These are phyloP conservation scores for Sporothrix pseudoabietina DNA, from an alignment of 2,329 filamentous ascomycete genomes.

Conservation along the genomic window DNA sequence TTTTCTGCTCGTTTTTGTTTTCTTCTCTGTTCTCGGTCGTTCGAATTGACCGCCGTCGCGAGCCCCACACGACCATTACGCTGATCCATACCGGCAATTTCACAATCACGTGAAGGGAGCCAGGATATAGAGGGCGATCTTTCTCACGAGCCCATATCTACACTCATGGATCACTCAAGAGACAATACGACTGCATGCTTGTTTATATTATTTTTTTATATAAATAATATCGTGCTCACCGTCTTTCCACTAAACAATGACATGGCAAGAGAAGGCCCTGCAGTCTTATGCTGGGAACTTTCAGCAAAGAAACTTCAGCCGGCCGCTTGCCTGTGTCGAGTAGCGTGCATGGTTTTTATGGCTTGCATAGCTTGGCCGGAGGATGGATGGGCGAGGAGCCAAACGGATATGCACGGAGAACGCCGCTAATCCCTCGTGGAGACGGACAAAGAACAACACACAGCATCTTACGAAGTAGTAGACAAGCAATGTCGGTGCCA, in stretches of 20 bases:
- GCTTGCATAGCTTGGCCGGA: background rate
- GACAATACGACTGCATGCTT: background rate
- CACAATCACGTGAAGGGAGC: conserved; percentile 4
- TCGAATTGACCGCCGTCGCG: background rate
- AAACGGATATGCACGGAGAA: conserved; percentile 1
- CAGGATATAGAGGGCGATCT: background rate
- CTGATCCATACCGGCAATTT: conserved; percentile 21
- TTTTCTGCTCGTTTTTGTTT: conserved; percentile 3
- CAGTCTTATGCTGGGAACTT: background rate
- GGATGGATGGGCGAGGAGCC: background rate
- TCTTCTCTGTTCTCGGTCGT: background rate
- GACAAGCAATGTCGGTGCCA: background rate
- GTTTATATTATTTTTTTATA: background rate
- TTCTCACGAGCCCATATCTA: background rate
- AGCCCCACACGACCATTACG: conserved; percentile 18
- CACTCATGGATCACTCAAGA: background rate
- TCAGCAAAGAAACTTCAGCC: background rate
- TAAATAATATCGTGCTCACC: background rate
- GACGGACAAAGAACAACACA: background rate
- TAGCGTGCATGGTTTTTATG: background rate
- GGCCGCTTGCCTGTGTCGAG: background rate
- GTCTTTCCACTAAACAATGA: conserved; percentile 9
- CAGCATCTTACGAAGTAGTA: too few relatives aligned
- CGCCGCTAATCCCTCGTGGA: background rate
- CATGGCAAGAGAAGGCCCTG: background rate